Conservation (phyloP, 495 filamentous ascomycete species). For the Glarea lozoyensis region DNA sequence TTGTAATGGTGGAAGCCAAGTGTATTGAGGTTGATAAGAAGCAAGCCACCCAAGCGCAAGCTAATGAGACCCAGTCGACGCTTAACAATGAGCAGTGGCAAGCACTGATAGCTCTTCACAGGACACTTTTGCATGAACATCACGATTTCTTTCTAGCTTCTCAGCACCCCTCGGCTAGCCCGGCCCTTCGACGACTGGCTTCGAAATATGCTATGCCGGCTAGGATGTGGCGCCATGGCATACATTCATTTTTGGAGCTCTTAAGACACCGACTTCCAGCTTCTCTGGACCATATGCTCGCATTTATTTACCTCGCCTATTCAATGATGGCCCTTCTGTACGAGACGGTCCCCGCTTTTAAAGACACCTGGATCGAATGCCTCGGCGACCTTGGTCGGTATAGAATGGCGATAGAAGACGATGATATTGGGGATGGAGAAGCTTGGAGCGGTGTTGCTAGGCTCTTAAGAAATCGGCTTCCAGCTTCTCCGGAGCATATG, state of each 20-base stretch:
- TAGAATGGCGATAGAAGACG: constrained; percentile 65
- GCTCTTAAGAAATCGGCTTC: not conserved
- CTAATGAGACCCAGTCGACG: constrained; percentile 22
- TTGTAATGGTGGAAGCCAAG: constrained; percentile 70
- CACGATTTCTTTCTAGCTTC: constrained; percentile 74
- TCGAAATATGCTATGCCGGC: constrained; percentile 69
- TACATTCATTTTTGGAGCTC: constrained; percentile 67
- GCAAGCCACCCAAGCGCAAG: constrained; percentile 30
- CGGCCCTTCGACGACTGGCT: constrained; percentile 45
- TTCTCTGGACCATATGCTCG: constrained; percentile 66
- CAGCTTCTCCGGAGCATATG: too few species aligned
- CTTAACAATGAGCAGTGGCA: constrained; percentile 60
- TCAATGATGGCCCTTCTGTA: constrained; percentile 67
- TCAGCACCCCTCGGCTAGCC: constrained; percentile 59
- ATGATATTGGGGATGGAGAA: constrained; percentile 57
- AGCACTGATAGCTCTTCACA: constrained; percentile 60
- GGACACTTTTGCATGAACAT: constrained; percentile 63
- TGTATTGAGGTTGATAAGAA: constrained; percentile 59
- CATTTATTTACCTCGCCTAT: constrained; percentile 71
- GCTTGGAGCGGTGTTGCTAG: constrained; percentile 61
- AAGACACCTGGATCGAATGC: constrained; percentile 84
- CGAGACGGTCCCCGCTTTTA: constrained; percentile 62
- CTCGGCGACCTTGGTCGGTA: constrained; percentile 44
- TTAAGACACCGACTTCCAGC: constrained; percentile 57
- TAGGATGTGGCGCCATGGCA: constrained; percentile 74